Evolutionary conservation across 257 asterid species (phyloP), one percentile per base, ranked within the genome.

Genomic region (Fraxinus americana): DNA sequence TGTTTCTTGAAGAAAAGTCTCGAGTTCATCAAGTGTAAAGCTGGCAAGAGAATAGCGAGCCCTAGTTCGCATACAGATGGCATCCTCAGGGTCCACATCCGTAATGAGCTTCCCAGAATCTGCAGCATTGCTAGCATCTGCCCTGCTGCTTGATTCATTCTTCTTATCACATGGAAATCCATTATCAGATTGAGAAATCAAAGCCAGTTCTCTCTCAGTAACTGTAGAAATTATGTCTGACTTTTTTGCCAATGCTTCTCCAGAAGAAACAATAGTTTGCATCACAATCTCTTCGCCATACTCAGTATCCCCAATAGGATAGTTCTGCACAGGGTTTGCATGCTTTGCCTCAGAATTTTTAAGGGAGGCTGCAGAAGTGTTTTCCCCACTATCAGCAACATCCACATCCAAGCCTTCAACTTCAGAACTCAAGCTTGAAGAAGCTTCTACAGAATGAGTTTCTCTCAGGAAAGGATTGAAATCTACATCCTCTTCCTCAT

Each of bases 41-140:
- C 89, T 87, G 63, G 92, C 97, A 80, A 96, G 98, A 81, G 99
- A 96, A 88, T 93, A 96, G 52, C 97, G 94, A 81, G 98, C 99
- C 93, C 98, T 92, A 36, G 99, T 96, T 41, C 97, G 92, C 97
- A 85, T 96, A 75, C 92, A 90, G 72, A 96, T 93, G 71, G 97
- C 98, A 86, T 86, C 97, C 6, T 95, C 97, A 80, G 85, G 57
- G 71, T 88, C 94, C 78, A 79, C 45, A 79, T 88, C 91, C 75
- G 74, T 78, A 72, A 77, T 23, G 67, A 91, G 78, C 74, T 80
- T 87, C 82, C 75, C 73, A 72, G 83, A 77, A 76, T 75, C 59
- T 68, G 81, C 72, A 67, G 67, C 79, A 82, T 73, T 79, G 82
- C 67, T 76, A 78, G 75, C 79, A 80, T 81, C 86, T 61, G 70